Base-by-base conservation (phyloP, 2,329 filamentous ascomycete genomes). In the Penicillium sp. region DNA sequence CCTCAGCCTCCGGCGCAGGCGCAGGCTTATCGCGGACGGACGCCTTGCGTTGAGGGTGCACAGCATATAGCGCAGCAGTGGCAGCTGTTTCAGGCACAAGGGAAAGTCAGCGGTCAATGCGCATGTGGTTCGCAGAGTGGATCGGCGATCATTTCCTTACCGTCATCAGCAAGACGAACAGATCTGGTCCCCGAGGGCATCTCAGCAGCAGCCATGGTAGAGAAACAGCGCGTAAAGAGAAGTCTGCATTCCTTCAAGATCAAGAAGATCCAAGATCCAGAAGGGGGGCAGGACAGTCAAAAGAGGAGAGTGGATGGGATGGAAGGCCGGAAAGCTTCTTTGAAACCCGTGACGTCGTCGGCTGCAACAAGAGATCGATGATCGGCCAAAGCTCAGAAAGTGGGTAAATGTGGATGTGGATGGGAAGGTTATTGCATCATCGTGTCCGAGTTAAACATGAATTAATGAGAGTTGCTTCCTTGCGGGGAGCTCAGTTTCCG, bases 61-160 rank as follows among this genome's bases (percentile, higher is more conserved):
- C 78, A 40, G 72, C 77, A 61, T 79, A 79, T 11, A 84, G 67
- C 5, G 81, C 81, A 49, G 81, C 79, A 9, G 75, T 77, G n/a
- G 81, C 81, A 54, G 81, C 81, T 74, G 48, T 49, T 48, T 44
- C 37, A 47, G 38, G 43, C 37, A 29, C 35, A 42, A 52, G 26
- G 44, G 3, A 41, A 44, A 36, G 34, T 51, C 40, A 51, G 43
- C 32, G 39, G 49, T 44, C 41, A 36, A 29, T 36, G 44, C 34
- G 27, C 16, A 9, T 16, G 8, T 8, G 31, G 14, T 34, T 34
- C 31, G 28, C 28, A 40, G 27, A 14, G n/a, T 14, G 27, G 6
- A 47, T 28, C 28, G 49, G 48, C 38, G 50, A 54, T 55, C 42
- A 37, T 16, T 34, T 43, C 26, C 61, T 62, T 50, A 67, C 65